A percentile compares a stretch with the other conserved stretches of the same genome.
phyloP scores from a whole-genome alignment of 257 asterid species.

The Solanum paucissectum region DNA sequence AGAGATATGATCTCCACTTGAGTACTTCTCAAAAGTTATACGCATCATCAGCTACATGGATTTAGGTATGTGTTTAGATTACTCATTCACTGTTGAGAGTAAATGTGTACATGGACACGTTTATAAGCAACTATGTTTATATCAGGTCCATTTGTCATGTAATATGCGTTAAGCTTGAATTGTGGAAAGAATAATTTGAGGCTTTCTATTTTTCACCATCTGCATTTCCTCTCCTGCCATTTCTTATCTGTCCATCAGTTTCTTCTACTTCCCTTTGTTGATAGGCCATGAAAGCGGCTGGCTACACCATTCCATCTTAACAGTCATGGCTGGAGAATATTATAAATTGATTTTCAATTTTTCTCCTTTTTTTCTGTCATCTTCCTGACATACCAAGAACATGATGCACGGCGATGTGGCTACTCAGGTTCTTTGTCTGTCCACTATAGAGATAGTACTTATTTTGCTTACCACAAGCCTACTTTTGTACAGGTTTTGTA shows the following conservation, averaged over 20 bases:
- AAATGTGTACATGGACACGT: neutral
- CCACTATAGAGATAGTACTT: neutral
- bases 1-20: neutral
- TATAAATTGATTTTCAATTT: neutral
- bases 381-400: neutral
- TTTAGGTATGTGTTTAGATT: neutral
- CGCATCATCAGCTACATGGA: neutral
- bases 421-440: neutral
- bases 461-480: neutral
- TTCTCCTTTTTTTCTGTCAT: neutral
- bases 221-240: neutral
- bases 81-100: neutral
- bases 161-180: neutral
- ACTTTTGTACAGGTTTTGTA: neutral
- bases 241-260: neutral
- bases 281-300: neutral
- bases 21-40: neutral
- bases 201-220: neutral
- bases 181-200: neutral
- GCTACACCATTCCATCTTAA: neutral
- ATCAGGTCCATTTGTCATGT: neutral
- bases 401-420: neutral
- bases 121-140: neutral
- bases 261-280: neutral
- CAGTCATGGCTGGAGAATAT: neutral